Evolutionary conservation across 306 rosid genomes (phyloP).

Genomic region (Begonia peltatifolia): DNA sequence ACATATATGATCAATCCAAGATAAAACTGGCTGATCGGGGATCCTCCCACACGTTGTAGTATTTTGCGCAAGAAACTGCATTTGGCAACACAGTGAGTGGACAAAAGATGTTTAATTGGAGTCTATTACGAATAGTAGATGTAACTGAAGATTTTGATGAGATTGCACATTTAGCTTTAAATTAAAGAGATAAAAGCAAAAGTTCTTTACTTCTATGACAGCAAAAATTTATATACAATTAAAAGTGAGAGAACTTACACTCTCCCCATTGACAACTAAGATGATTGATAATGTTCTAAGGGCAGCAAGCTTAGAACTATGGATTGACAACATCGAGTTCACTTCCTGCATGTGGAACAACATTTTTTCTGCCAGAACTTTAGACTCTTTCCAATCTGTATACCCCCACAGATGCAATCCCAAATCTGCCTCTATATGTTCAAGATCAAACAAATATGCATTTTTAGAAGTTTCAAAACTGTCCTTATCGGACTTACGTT

Average conservation of each 20-base stretch:
- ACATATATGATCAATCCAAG: conserved; percentile 52
- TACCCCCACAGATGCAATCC: conserved; percentile 71
- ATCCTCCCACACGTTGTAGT: conserved; percentile 19
- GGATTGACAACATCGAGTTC: conserved; percentile 45
- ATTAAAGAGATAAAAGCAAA: too few relatives aligned
- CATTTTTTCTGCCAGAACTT: conserved; percentile 60
- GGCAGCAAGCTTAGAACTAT: conserved; percentile 65
- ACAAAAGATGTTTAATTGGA: too few relatives aligned
- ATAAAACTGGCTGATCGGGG: conserved; percentile 28
- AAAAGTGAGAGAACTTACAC: conserved; percentile 44
- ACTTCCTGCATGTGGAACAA: conserved; percentile 48
- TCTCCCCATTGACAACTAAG: conserved; percentile 40
- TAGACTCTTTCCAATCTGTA: conserved; percentile 64
- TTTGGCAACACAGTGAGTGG: too few relatives aligned
- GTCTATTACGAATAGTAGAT: too few relatives aligned
- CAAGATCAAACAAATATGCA: conserved; percentile 48
- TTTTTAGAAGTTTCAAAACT: conserved; percentile 29
- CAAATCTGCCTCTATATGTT: conserved; percentile 47
- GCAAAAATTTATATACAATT: conserved; percentile 5
- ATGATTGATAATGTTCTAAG: conserved; percentile 43
- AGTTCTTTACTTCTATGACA: neutral
- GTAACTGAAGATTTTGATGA: too few relatives aligned
- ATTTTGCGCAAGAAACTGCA: conserved; percentile 42
- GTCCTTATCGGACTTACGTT: conserved; percentile 37
- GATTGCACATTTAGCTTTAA: too few relatives aligned